Conservation (phyloP, 306 rosid species). For the Phaseolus lunatus region DNA sequence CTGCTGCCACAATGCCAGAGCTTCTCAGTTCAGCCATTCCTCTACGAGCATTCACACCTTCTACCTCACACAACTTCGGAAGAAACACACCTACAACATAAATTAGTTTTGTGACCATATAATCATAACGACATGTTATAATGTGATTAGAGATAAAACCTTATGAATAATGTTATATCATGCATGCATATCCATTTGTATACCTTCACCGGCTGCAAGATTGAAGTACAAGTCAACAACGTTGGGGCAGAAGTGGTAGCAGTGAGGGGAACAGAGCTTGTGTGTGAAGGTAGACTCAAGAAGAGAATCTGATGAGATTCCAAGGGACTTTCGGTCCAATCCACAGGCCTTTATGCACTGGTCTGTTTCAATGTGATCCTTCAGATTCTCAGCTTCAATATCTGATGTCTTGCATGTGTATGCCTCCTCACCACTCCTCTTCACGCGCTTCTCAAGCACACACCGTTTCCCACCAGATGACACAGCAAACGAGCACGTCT, state of each 20-base stretch:
- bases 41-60: conserved; percentile 56
- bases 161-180: too few species aligned
- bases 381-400: conserved; percentile 71
- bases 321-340: conserved; percentile 66
- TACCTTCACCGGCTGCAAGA: conserved; percentile 93
- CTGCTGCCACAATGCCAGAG: conserved; percentile 76
- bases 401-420: conserved; percentile 78
- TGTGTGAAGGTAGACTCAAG: conserved; percentile 66
- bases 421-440: conserved; percentile 68
- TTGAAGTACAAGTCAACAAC: conserved; percentile 81
- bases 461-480: conserved; percentile 75
- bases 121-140: too few species aligned
- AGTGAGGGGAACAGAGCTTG: conserved; percentile 73
- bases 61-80: conserved; percentile 77
- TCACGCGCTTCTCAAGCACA: conserved; percentile 76
- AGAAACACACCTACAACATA: conserved; percentile 74
- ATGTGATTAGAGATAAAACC: too few species aligned
- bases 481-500: conserved; percentile 75
- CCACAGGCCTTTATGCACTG: conserved; percentile 75
- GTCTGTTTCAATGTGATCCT: conserved; percentile 69
- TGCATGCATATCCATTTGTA: neutral
- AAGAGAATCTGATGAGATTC: conserved; percentile 82
- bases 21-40: conserved; percentile 77
- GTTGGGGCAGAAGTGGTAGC: conserved; percentile 73
- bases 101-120: neutral